Percentiles rank a stretch among this genome's conserved stretches.
These are phyloP conservation scores for Citrus cavaleriei DNA, from an alignment of 345 rosid genomes.

Conservation along the genomic window DNA sequence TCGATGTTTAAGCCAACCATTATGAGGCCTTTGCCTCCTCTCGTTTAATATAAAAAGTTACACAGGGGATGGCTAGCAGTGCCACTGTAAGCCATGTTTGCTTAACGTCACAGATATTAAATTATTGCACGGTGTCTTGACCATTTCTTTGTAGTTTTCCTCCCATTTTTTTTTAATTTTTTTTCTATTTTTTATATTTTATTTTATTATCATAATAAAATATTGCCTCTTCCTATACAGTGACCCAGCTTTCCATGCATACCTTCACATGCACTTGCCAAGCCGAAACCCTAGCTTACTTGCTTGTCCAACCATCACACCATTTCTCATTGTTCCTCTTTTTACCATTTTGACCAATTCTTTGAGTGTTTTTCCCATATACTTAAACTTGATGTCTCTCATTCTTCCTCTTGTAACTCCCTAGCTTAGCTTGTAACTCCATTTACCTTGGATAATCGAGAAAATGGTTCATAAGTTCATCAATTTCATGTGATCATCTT, in stretches of 20 bases:
- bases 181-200: neutral
- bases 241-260: constrained; percentile 70
- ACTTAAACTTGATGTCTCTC: neutral
- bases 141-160: constrained; percentile 50
- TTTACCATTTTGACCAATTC: constrained; percentile 43
- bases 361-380: constrained; percentile 22
- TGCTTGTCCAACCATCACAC: constrained; percentile 19
- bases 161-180: constrained; percentile 11
- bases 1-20: constrained; percentile 48
- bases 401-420: neutral
- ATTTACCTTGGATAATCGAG: neutral
- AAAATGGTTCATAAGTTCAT: neutral
- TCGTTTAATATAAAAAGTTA: constrained; percentile 26
- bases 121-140: constrained; percentile 60
- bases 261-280: constrained; percentile 61
- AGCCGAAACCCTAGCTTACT: constrained; percentile 36
- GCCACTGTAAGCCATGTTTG: constrained; percentile 63
- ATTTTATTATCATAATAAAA: neutral
- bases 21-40: constrained; percentile 20
- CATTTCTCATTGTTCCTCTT: constrained; percentile 7
- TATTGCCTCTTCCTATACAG: constrained; percentile 17
- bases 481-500: neutral
- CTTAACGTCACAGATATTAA: constrained; percentile 50
- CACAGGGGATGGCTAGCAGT: constrained; percentile 5
- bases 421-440: too few species aligned